These are phyloP conservation scores for Botryotinia calthae DNA, from an alignment of 2,329 filamentous ascomycete species.

Conservation along the genomic window DNA sequence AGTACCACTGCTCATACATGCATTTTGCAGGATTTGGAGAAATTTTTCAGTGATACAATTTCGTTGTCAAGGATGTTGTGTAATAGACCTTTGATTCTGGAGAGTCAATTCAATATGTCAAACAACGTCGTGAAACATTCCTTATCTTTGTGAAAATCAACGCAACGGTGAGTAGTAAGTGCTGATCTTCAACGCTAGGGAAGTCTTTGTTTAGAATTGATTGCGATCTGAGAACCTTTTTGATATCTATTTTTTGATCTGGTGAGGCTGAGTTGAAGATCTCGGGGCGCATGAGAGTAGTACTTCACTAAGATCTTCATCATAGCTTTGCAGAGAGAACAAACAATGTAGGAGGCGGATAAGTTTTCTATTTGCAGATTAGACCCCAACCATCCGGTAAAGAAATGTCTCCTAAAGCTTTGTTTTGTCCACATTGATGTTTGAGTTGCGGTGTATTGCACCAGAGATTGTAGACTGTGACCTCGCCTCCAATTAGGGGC, in stretches of 20 bases:
- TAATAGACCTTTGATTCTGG: neutral
- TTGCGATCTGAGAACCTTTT: neutral
- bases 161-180: neutral
- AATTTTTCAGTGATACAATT: neutral
- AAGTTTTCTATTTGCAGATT: neutral
- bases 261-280: neutral
- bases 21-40: neutral
- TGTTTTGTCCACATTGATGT: neutral
- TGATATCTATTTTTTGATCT: neutral
- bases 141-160: neutral
- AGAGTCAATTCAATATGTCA: constrained; percentile 7
- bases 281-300: neutral
- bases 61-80: constrained; percentile 1
- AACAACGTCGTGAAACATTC: constrained; percentile 9
- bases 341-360: neutral
- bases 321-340: neutral
- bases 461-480: neutral
- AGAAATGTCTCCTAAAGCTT: neutral
- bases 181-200: neutral
- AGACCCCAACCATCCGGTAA: neutral
- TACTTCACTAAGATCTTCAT: neutral
- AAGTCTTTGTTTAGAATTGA: neutral
- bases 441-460: neutral
- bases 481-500: neutral
- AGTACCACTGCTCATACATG: neutral